Conservation (phyloP, 1,284 basidiomycete species). For the Bjerkandera adusta region DNA sequence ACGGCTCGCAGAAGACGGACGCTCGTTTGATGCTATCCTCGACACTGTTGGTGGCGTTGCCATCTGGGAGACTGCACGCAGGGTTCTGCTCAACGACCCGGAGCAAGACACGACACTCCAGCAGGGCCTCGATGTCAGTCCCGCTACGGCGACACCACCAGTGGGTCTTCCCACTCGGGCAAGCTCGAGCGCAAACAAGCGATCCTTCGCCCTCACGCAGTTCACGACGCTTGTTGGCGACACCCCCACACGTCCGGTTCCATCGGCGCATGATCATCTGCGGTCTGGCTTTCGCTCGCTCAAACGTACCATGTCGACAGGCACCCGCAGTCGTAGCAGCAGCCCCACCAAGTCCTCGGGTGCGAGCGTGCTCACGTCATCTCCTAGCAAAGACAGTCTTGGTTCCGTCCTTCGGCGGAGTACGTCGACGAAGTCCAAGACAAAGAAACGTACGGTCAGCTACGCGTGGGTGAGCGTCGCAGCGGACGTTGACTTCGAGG, state of each 20-base stretch:
- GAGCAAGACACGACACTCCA: conserved; percentile 18
- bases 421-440: conserved; percentile 14
- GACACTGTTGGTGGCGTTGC: conserved; percentile 79
- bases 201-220: conserved; percentile 36
- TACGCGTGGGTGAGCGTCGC: conserved; percentile 75
- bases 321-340: conserved; percentile 11
- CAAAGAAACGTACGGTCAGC: conserved; percentile 41
- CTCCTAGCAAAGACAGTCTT: conserved; percentile 18
- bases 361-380: not conserved
- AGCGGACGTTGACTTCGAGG: conserved; percentile 78
- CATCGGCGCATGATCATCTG: conserved; percentile 68
- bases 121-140: conserved; percentile 16
- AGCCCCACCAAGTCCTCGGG: conserved; percentile 10
- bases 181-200: conserved; percentile 18
- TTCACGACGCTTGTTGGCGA: conserved; percentile 80
- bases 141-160: conserved; percentile 5
- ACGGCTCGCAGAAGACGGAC: conserved; percentile 49
- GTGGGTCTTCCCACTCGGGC: conserved; percentile 12
- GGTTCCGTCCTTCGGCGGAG: conserved; percentile 8
- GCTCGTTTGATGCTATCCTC: conserved; percentile 74
- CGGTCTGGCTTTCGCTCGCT: conserved; percentile 66
- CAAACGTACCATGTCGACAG: conserved; percentile 35
- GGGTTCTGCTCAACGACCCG: conserved; percentile 43
- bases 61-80: conserved; percentile 70
- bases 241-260: conserved; percentile 54